A percentile compares a stretch with the other conserved stretches of the same genome.
Conservation (phyloP, 176 grass and related monocot genomes). For the Triticum aestivum region IWGSC_CS_RefSeq_v2.1 NC_057797.1:768647954-768648453, state of each 20-base stretch:
- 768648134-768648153: too few relatives aligned
- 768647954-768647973: conserved; percentile 50
- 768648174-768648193: conserved; percentile 75
- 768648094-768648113: not conserved
- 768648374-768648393: conserved; percentile 56
- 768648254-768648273: not conserved
- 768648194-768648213: conserved; percentile 89
- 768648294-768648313: not conserved
- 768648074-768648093: not conserved
- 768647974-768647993: conserved; percentile 65
- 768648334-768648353: conserved; percentile 31
- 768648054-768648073: not conserved
- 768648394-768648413: conserved; percentile 54
- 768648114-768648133: not conserved
- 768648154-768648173: conserved; percentile 68
- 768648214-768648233: conserved; percentile 73
- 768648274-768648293: not conserved
- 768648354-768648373: conserved; percentile 58
- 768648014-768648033: not conserved
- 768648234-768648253: conserved; percentile 51
- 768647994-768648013: conserved; percentile 85
- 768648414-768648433: conserved; percentile 29
- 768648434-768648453: not conserved
- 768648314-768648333: not conserved
- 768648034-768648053: not conserved